These are phyloP conservation scores for Aspergillus floridensis DNA, from an alignment of 2,329 filamentous ascomycete species.

Conservation along the genomic window DNA sequence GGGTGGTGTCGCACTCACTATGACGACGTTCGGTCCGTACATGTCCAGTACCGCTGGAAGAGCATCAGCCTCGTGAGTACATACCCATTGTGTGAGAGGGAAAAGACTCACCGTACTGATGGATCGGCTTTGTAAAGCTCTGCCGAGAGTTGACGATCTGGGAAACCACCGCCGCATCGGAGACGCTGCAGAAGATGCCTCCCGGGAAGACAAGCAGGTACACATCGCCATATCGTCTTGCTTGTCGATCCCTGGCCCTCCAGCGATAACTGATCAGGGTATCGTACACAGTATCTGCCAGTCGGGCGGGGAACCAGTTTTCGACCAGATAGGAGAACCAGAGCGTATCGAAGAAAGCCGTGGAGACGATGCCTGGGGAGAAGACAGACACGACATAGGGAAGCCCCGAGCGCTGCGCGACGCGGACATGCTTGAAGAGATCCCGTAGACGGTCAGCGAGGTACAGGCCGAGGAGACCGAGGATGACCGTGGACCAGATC, in stretches of 20 bases:
- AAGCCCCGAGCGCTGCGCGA: conserved; percentile 9
- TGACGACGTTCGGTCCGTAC: conserved; percentile 36
- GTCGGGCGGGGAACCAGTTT: conserved; percentile 10
- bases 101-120: conserved; percentile 1
- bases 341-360: conserved; percentile 2
- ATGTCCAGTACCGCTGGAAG: conserved; percentile 24
- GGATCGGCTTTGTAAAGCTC: conserved; percentile 17
- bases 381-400: conserved; percentile 14
- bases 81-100: neutral
- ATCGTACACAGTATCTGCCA: conserved; percentile 15
- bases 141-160: conserved; percentile 16
- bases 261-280: conserved; percentile 13
- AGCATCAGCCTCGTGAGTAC: neutral
- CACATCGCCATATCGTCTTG: conserved; percentile 13
- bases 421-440: conserved; percentile 26
- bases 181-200: conserved; percentile 13
- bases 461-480: conserved; percentile 6
- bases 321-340: conserved; percentile 12
- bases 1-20: conserved; percentile 17
- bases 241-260: conserved; percentile 14
- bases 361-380: neutral
- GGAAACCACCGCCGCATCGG: conserved; percentile 16
- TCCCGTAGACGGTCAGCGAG: conserved; percentile 1
- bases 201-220: conserved; percentile 15
- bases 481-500: conserved; percentile 6